Evolutionary conservation across 1,284 basidiomycete species (phyloP).

Genomic region (Tilletia walkeri): DNA sequence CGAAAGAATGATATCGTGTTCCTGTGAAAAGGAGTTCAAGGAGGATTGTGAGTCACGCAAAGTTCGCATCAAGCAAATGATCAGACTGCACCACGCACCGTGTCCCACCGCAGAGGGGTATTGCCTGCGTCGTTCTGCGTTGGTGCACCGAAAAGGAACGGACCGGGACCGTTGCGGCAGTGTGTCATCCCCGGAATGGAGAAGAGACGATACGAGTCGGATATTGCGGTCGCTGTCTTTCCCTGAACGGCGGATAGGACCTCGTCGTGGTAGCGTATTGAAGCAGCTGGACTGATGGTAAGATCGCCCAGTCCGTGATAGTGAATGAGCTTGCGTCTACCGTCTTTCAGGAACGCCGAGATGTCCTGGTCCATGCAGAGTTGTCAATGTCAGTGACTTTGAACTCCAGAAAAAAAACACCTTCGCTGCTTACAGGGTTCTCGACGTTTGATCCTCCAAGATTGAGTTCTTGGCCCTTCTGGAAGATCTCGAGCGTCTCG

Average conservation of each 20-base stretch:
- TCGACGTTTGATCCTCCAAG: slow-evolving; percentile 20
- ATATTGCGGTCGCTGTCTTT: background rate
- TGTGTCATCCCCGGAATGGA: slow-evolving; percentile 37
- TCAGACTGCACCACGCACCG: slow-evolving; percentile 21
- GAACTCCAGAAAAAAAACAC: too few species aligned
- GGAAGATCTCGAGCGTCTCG: slow-evolving; percentile 27
- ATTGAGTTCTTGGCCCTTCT: slow-evolving; percentile 21
- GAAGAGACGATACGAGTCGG: slow-evolving; percentile 33
- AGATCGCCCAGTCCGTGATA: slow-evolving; percentile 40
- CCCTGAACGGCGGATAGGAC: slow-evolving; percentile 14
- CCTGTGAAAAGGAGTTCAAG: background rate
- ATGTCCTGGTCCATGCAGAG: slow-evolving; percentile 23
- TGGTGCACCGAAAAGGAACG: slow-evolving; percentile 25
- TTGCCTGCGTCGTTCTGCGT: slow-evolving; percentile 30
- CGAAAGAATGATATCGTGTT: slow-evolving; percentile 27
- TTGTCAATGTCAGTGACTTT: too few species aligned
- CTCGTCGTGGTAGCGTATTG: slow-evolving; percentile 24
- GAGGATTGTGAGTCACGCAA: background rate
- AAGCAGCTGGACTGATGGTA: slow-evolving; percentile 24
- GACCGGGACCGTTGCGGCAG: slow-evolving; percentile 26
- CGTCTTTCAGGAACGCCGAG: slow-evolving; percentile 26
- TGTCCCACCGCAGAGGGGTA: slow-evolving; percentile 25
- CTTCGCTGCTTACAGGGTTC: slow-evolving; percentile 16
- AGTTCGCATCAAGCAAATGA: background rate
- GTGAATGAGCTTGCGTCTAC: slow-evolving; percentile 31